Evolutionary conservation across 1,139 yeast genomes (phyloP).

Genomic region (Pichia sp.): DNA sequence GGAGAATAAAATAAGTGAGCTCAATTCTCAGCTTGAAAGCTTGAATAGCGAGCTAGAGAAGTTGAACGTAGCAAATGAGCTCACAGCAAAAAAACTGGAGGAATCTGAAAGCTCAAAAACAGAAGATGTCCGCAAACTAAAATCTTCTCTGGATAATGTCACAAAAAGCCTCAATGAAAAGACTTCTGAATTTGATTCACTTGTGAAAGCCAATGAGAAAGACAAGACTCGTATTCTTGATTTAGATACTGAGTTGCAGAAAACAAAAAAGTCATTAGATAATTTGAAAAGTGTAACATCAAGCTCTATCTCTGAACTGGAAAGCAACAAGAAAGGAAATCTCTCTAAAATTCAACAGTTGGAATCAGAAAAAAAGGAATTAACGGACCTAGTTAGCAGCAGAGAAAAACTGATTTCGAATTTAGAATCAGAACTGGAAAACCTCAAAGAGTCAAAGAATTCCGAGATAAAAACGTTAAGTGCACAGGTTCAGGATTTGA

Average conservation of each 20-base stretch:
- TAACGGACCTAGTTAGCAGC: not conserved
- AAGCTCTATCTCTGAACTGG: not conserved
- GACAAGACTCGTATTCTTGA: not conserved
- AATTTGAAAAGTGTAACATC: not conserved
- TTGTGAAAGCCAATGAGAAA: not conserved
- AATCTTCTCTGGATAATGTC: not conserved
- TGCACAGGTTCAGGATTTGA: slow-evolving; percentile 6
- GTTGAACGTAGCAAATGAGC: not conserved
- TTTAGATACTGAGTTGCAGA: not conserved
- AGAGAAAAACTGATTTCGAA: not conserved
- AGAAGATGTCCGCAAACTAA: slow-evolving; percentile 23
- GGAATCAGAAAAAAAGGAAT: slow-evolving; percentile 2
- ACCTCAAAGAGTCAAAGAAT: not conserved
- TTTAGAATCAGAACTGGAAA: slow-evolving; percentile 3
- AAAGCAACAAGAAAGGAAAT: not conserved
- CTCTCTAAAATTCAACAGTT: not conserved
- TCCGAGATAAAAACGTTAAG: slow-evolving; percentile 5
- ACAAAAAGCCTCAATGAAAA: not conserved
- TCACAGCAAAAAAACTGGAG: slow-evolving; percentile 13
- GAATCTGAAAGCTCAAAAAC: slow-evolving; percentile 28
- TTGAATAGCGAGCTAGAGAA: not conserved
- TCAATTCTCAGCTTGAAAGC: not conserved
- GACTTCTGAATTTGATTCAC: not conserved
- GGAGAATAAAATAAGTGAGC: not conserved
- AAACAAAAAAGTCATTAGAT: not conserved